Base-by-base conservation (phyloP, 306 rosid genomes). In the Luffa acutangula region DNA sequence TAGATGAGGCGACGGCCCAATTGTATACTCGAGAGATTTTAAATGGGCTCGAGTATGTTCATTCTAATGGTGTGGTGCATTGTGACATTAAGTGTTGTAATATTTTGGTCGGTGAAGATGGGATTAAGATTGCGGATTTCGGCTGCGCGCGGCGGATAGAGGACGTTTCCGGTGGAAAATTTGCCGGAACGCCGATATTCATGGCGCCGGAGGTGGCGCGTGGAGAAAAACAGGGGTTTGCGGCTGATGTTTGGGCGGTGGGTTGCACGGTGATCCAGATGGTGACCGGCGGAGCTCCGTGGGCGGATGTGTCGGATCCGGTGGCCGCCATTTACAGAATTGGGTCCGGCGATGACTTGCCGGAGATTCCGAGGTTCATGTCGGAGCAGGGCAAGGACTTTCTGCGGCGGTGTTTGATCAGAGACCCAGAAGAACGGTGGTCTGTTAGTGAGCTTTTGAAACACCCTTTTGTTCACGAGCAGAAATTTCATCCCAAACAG, bases 181-280 rank as follows among this genome's bases (percentile, higher is more conserved):
- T 90, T 11, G 83, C 89, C 0, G 97, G 99, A 3, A 91, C 99
- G 0, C 99, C 97, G 14, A 84, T 78, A 25, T 95, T 85, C 85
- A 91, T 95, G 99, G 93, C 97, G 0, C 99, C 99, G 7, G 97
- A 95, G 87, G 99, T 89, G 83, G 97, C 97, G 37, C 93, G 97
- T 48, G 97, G 96, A 45, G 96, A 95, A 58, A 37, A 88, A 25
- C 97, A 95, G 83, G 96, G 93, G 6, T 88, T 84, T 67, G 69
- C 90, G 7, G 96, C 97, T 39, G 99, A 95, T 31, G 90, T 95
- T 14, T 95, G 99, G 99, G 97, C 94, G 37, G 83, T 95, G 9
- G 99, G 97, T 3, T 95, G 99, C 70, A 86, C 93, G 5, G 79
- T 95, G 8, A 45, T 93, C 42, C 93, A 95, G 90, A 91, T 95